A percentile compares a stretch with the other conserved stretches of the same genome.
Conservation (phyloP, 192 early-diverging fungal species). For the Funneliformis geosporum region DNA sequence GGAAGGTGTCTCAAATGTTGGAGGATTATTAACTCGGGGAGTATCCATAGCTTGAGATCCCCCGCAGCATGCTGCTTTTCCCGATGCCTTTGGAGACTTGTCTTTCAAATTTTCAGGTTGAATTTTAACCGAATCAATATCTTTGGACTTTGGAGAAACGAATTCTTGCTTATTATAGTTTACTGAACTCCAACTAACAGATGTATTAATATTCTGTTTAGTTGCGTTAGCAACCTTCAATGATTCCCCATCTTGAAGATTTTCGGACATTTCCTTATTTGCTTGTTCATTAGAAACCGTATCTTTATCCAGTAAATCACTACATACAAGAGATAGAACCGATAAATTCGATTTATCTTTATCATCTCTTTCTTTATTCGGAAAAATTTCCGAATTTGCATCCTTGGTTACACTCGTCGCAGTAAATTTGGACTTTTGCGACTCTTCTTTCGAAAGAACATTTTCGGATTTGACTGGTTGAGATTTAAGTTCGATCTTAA, state of each 20-base stretch:
- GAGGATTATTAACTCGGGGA: neutral
- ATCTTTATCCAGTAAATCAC: neutral
- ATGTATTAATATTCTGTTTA: neutral
- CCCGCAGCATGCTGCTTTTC: no score
- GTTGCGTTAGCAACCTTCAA: neutral
- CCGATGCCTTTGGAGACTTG: neutral
- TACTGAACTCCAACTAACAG: neutral
- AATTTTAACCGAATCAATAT: no score
- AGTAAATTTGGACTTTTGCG: neutral
- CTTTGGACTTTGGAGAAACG: no score
- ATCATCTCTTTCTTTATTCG: neutral
- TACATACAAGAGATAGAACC: slow-evolving; percentile 12
- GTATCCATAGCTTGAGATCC: neutral
- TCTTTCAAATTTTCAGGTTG: neutral
- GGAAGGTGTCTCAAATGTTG: neutral
- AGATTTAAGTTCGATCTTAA: neutral
- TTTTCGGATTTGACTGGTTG: neutral
- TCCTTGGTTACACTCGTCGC: neutral
- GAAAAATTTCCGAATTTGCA: neutral
- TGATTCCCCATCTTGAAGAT: neutral
- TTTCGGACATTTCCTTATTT: neutral
- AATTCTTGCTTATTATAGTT: neutral
- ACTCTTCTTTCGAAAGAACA: neutral
- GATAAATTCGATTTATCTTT: slow-evolving; percentile 15
- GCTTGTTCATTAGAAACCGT: neutral